Evolutionary conservation across 2,329 filamentous ascomycete species (phyloP).

Genomic region (Juglanconis sp.): DNA sequence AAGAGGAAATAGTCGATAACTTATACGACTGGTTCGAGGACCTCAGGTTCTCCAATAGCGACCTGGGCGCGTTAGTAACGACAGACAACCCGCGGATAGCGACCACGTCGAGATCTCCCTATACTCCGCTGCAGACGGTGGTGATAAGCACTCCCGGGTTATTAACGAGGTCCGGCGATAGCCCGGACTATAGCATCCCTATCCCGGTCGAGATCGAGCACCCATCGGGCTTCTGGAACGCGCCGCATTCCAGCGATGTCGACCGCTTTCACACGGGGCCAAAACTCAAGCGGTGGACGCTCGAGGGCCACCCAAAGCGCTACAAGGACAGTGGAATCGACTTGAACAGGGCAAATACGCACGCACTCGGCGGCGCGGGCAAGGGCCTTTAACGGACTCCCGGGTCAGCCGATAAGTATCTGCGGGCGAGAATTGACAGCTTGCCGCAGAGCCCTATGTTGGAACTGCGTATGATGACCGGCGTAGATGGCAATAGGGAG

Average conservation of each 20-base stretch:
- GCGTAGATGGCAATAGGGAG: conserved; percentile 36
- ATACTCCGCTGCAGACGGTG: neutral
- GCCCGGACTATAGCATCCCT: conserved; percentile 30
- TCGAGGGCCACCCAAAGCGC: conserved; percentile 32
- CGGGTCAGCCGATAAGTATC: no score
- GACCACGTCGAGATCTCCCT: neutral
- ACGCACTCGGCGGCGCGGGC: conserved; percentile 16
- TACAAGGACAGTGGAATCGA: conserved; percentile 23
- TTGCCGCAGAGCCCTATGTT: conserved; percentile 51
- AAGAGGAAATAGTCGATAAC: conserved; percentile 34
- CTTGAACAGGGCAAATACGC: conserved; percentile 23
- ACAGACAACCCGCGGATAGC: neutral
- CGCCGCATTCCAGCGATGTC: conserved; percentile 17
- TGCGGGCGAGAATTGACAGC: conserved; percentile 37
- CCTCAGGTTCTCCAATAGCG: conserved; percentile 44
- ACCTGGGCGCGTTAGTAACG: conserved; percentile 32
- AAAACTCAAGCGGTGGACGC: conserved; percentile 34
- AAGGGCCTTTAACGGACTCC: neutral
- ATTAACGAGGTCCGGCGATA: conserved; percentile 11
- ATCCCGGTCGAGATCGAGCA: conserved; percentile 36
- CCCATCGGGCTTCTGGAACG: conserved; percentile 32
- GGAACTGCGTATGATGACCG: conserved; percentile 40
- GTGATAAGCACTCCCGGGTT: conserved; percentile 9
- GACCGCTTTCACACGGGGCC: conserved; percentile 28
- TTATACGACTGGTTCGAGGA: conserved; percentile 50